Evolutionary conservation across 192 early-diverging fungal species (phyloP).

Genomic region (Geranomyces michiganensis): DNA sequence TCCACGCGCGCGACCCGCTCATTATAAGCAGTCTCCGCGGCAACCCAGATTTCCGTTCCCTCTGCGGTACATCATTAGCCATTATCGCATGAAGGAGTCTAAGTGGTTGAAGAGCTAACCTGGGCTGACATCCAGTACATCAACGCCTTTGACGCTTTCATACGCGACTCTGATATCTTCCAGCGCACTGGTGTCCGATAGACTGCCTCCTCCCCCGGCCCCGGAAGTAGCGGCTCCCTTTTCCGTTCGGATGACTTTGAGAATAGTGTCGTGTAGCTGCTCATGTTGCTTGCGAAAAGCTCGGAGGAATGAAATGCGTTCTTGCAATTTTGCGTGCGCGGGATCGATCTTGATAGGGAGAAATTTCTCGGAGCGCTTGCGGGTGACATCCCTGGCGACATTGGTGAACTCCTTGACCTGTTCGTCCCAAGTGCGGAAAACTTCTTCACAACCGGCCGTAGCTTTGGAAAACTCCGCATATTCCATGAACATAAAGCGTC

Average conservation of each 20-base stretch:
- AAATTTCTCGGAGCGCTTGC: slow-evolving; percentile 92
- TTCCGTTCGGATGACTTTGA: slow-evolving; percentile 83
- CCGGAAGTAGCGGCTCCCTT: slow-evolving; percentile 44
- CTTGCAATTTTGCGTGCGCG: slow-evolving; percentile 91
- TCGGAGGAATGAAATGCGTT: slow-evolving; percentile 86
- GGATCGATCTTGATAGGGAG: slow-evolving; percentile 92
- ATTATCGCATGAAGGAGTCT: slow-evolving; percentile 25
- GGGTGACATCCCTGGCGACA: slow-evolving; percentile 90
- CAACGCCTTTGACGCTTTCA: slow-evolving; percentile 88
- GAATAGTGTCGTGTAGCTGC: slow-evolving; percentile 95
- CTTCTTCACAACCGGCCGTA: slow-evolving; percentile 79
- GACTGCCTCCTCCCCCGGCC: slow-evolving; percentile 48
- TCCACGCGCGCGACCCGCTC: slow-evolving; percentile 94
- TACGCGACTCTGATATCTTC: slow-evolving; percentile 90
- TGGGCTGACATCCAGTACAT: slow-evolving; percentile 90
- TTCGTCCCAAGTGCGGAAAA: slow-evolving; percentile 94
- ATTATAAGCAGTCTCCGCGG: slow-evolving; percentile 89
- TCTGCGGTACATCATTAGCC: slow-evolving; percentile 48
- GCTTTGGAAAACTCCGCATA: slow-evolving; percentile 90
- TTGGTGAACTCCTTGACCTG: slow-evolving; percentile 94
- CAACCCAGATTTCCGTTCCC: slow-evolving; percentile 91
- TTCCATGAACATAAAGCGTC: slow-evolving; percentile 91
- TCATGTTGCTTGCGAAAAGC: slow-evolving; percentile 96
- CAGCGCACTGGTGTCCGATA: slow-evolving; percentile 75
- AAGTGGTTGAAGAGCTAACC: slow-evolving; percentile 40